phyloP scores from a whole-genome alignment of 768 basidiomycete species.

The Pleurotus eryngii region DNA sequence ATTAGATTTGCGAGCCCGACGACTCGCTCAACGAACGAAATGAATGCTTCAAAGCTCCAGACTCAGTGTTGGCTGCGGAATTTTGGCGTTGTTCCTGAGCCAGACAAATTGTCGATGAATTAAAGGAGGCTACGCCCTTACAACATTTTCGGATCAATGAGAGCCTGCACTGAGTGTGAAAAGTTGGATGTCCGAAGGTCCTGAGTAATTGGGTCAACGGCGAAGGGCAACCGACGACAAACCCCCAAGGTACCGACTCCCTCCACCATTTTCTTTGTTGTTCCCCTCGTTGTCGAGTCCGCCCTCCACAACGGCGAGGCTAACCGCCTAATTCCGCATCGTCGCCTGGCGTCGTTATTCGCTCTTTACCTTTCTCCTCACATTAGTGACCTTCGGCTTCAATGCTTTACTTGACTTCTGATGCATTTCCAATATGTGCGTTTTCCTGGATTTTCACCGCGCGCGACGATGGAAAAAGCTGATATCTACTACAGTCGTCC shows the following conservation, averaged over 20 bases:
- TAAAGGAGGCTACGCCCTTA: no score
- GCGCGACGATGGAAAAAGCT: slow-evolving; percentile 13
- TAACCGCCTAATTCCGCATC: slow-evolving; percentile 6
- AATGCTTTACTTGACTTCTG: slow-evolving; percentile 89
- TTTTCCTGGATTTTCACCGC: slow-evolving; percentile 15
- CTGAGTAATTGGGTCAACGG: background rate
- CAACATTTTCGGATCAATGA: background rate
- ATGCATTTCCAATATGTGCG: slow-evolving; percentile 89
- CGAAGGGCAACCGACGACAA: slow-evolving; percentile 2
- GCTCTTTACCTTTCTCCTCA: slow-evolving; percentile 30
- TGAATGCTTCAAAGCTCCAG: no score
- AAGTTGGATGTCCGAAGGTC: background rate
- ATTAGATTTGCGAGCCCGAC: no score
- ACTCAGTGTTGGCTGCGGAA: background rate
- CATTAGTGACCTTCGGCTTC: slow-evolving; percentile 14
- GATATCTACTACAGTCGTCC: slow-evolving; percentile 58
- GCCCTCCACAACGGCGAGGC: slow-evolving; percentile 8
- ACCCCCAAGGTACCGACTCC: slow-evolving; percentile 4
- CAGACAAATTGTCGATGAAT: no score
- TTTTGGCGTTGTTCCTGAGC: background rate
- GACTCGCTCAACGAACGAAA: no score
- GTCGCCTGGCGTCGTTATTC: slow-evolving; percentile 34
- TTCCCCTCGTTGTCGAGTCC: slow-evolving; percentile 8
- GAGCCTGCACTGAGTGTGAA: background rate
- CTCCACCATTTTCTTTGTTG: slow-evolving; percentile 7